Evolutionary conservation across 495 filamentous ascomycete genomes (phyloP).

Genomic region (Penicillium ucsense): DNA sequence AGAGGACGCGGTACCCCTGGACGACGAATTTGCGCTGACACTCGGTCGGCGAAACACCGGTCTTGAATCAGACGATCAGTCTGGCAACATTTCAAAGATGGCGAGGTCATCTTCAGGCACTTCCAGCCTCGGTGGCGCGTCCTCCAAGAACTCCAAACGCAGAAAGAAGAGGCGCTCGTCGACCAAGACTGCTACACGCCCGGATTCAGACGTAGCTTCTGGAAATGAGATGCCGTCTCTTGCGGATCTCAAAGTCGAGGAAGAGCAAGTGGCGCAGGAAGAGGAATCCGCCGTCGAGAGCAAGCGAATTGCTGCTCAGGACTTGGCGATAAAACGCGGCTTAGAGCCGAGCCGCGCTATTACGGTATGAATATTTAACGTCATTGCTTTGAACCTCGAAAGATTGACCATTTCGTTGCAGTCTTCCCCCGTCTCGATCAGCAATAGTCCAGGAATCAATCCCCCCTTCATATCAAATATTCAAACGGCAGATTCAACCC

Average conservation of each 20-base stretch:
- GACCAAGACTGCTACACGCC: constrained; percentile 16
- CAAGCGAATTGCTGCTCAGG: constrained; percentile 61
- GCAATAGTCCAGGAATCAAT: too few relatives aligned
- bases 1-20: constrained; percentile 83
- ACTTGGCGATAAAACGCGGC: constrained; percentile 62
- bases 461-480: background rate
- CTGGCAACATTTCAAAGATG: constrained; percentile 59
- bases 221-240: constrained; percentile 44
- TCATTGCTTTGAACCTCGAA: too few relatives aligned
- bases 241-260: constrained; percentile 66
- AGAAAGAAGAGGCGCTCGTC: constrained; percentile 24
- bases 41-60: constrained; percentile 57
- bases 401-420: constrained; percentile 8
- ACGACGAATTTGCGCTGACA: constrained; percentile 83
- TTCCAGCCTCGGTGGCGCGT: constrained; percentile 42
- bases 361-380: constrained; percentile 2
- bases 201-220: constrained; percentile 16
- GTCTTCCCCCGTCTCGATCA: constrained; percentile 4
- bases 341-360: constrained; percentile 25
- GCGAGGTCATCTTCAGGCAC: constrained; percentile 48
- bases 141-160: constrained; percentile 34
- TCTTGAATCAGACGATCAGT: constrained; percentile 55
- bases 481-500: constrained; percentile 6
- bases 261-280: constrained; percentile 53
- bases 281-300: constrained; percentile 63